Conservation (phyloP, 441 rosid species). For the Rhodomyrtus psidioides region DNA sequence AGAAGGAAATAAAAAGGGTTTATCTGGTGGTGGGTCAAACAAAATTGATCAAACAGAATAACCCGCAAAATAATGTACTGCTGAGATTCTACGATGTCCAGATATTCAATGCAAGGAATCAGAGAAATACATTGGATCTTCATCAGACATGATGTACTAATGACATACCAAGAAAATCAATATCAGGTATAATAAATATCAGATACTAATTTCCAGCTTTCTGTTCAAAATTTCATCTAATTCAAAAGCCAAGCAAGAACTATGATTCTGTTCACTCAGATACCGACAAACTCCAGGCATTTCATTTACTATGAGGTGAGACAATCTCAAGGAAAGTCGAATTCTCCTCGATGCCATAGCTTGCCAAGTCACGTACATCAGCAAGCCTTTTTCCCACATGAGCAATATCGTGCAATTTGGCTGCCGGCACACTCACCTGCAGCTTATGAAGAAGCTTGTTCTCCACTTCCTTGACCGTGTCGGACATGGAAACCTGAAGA, state of each 20-base stretch:
- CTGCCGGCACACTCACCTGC: not conserved
- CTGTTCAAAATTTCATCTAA: not conserved
- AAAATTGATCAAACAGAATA: not conserved
- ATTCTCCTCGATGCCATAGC: constrained; percentile 19
- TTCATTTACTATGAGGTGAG: not conserved
- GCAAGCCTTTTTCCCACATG: constrained; percentile 23
- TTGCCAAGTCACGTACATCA: constrained; percentile 6
- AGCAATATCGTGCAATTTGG: not conserved
- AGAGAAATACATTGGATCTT: not conserved
- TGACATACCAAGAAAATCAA: not conserved
- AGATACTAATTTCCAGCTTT: not conserved
- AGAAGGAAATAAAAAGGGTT: constrained; percentile 36
- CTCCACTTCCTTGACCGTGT: constrained; percentile 9
- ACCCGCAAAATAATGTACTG: not conserved
- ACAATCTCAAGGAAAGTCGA: constrained; percentile 1
- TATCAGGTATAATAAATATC: not conserved
- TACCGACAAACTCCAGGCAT: not conserved
- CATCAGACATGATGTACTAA: not conserved
- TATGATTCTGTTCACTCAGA: not conserved
- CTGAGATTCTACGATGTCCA: not conserved
- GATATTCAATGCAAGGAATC: not conserved
- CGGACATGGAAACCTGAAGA: not conserved
- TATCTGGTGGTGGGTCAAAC: constrained; percentile 17
- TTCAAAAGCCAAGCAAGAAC: not conserved
- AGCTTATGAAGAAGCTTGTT: constrained; percentile 10